Evolutionary conservation across 2,329 filamentous ascomycete genomes (phyloP).

Genomic region (Monosporascus ibericus): DNA sequence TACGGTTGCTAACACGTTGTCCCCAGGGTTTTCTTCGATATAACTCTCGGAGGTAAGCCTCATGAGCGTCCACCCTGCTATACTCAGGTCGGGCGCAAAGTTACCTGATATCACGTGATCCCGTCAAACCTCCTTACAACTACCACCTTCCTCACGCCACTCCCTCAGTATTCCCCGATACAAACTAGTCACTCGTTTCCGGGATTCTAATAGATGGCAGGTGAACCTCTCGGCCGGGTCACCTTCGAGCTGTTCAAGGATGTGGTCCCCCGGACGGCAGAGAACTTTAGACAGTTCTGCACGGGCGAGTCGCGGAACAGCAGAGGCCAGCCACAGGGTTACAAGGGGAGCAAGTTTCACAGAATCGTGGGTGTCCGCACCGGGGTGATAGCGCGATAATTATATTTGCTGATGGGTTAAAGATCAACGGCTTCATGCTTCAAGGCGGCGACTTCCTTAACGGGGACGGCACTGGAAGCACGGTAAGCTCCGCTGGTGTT

Average conservation of each 20-base stretch:
- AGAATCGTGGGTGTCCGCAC: constrained; percentile 61
- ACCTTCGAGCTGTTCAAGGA: constrained; percentile 88
- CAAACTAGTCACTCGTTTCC: not conserved
- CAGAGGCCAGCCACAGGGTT: constrained; percentile 76
- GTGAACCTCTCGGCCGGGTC: constrained; percentile 78
- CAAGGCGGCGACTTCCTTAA: constrained; percentile 96
- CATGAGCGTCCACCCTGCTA: constrained; percentile 1
- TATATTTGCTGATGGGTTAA: constrained; percentile 1
- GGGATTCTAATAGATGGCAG: constrained; percentile 36
- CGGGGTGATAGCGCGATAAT: not conserved
- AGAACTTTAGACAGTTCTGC: constrained; percentile 97
- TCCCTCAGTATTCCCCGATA: not conserved
- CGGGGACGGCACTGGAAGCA: constrained; percentile 83
- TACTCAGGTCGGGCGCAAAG: not conserved
- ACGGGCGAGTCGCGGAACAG: constrained; percentile 84
- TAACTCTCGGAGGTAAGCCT: constrained; percentile 67
- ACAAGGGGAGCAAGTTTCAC: constrained; percentile 93
- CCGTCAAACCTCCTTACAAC: too few relatives aligned
- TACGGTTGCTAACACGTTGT: not conserved
- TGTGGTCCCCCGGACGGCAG: constrained; percentile 78
- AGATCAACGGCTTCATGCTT: constrained; percentile 97
- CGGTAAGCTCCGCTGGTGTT: constrained; percentile 23
- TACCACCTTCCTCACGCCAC: too few relatives aligned
- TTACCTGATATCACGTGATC: not conserved
- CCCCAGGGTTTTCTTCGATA: constrained; percentile 64